A percentile compares a stretch with the other conserved stretches of the same genome.
These are phyloP conservation scores for Fraxinus velutina DNA, from an alignment of 305 asterid genomes.

Conservation along the genomic window DNA sequence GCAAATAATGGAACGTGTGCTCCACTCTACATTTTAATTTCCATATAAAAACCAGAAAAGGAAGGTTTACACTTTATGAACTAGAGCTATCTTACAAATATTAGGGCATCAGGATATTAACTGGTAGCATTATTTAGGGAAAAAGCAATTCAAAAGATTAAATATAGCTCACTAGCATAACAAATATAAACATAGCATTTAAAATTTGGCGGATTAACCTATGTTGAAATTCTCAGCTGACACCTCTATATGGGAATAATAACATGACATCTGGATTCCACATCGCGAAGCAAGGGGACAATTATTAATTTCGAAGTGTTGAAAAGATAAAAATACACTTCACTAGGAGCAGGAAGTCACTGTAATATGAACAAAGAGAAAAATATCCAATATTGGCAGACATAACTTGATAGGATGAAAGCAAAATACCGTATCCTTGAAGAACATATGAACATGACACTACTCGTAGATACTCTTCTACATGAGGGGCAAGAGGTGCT, in stretches of 20 bases:
- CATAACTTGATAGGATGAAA: conserved; percentile 13
- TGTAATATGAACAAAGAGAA: background rate
- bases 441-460: conserved; percentile 72
- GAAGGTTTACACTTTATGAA: conserved; percentile 13
- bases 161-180: background rate
- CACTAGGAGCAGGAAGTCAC: background rate
- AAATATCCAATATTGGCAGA: background rate
- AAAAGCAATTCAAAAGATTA: background rate
- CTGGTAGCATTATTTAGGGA: background rate
- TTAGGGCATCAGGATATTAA: conserved; percentile 11
- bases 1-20: background rate
- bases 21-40: background rate
- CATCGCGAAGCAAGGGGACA: background rate
- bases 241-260: conserved; percentile 11
- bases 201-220: background rate
- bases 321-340: background rate
- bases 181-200: background rate
- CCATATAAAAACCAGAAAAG: conserved; percentile 11
- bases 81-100: background rate
- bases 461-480: conserved; percentile 78
- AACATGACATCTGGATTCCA: background rate
- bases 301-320: background rate
- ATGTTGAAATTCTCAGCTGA: conserved; percentile 11
- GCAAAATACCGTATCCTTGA: conserved; percentile 82
- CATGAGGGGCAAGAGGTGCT: conserved; percentile 89